Conservation (phyloP, 1,139 yeast genomes). For the Sugiyamaella xylanicola region DNA sequence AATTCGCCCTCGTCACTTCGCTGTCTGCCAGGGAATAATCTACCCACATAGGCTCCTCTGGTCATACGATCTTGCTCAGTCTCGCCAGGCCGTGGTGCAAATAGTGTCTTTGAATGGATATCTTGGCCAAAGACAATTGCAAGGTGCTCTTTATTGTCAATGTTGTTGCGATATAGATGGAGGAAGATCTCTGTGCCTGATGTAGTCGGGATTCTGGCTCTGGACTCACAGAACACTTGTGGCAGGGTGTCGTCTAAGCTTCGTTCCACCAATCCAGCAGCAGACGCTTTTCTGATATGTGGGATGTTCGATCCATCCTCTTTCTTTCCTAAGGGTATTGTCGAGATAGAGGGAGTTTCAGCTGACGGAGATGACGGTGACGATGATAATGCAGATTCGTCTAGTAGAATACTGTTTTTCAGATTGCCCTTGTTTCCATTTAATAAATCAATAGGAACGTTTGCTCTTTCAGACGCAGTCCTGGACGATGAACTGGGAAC, state of each 20-base stretch:
- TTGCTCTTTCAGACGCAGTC: too few relatives aligned
- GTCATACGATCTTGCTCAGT: conserved; percentile 94
- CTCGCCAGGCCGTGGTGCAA: conserved; percentile 63
- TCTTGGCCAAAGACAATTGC: conserved; percentile 97
- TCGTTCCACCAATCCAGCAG: conserved; percentile 23
- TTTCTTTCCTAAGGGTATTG: too few relatives aligned
- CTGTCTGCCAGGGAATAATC: conserved; percentile 78
- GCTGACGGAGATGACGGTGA: not conserved
- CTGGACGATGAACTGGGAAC: not conserved
- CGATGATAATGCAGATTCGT: conserved; percentile 1
- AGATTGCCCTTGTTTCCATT: conserved; percentile 2
- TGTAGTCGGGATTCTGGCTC: conserved; percentile 94
- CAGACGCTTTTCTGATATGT: conserved; percentile 11
- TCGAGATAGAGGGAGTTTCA: not conserved
- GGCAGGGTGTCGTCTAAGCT: conserved; percentile 52
- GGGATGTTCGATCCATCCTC: too few relatives aligned
- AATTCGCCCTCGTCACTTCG: conserved; percentile 24
- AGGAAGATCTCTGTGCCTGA: conserved; percentile 90
- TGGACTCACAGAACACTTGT: conserved; percentile 78
- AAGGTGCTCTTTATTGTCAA: conserved; percentile 90
- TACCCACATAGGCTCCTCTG: conserved; percentile 93
- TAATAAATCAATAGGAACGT: too few relatives aligned
- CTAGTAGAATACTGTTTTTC: not conserved
- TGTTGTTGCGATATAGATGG: conserved; percentile 81
- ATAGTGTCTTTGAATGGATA: conserved; percentile 75